Base-by-base conservation (phyloP, 169 alveolate genomes). In the Besnoitia besnoiti region DNA sequence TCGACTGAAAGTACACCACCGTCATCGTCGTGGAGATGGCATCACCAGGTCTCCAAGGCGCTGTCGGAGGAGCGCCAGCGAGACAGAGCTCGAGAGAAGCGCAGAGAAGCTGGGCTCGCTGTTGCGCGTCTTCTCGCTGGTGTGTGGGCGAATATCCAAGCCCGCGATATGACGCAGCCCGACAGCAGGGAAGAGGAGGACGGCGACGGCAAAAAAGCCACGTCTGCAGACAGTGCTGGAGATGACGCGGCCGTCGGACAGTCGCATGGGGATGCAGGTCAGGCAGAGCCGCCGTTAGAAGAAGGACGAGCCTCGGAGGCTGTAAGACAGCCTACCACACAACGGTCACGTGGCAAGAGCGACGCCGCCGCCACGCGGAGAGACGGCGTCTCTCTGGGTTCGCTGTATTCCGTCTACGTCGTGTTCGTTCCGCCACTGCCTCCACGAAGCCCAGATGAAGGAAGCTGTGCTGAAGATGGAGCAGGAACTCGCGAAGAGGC, bases 401-500 rank as follows among this genome's bases (percentile, higher is more conserved):
- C 87, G 35, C 59, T 77, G 16, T 77, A 77, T 42, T 40, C 87
- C 40, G 39, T 37, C 87, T 77, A 77, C 40, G 87, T 77, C 8
- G 87, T 77, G n/a, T 35, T 77, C 7, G 55, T 77, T 16, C 87
- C 87, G 19, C 55, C 87, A 0, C 3, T 21, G 16, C 61, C 40
- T 19, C 59, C 59, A 30, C 44, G 14, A 21, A 27, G 10, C 5
- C 47, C 12, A 30, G 59, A 39, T 4, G 61, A 21, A 40, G 59
- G 21, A 3, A 55, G 50, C 4, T 51, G 19, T 42, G 50, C 49
- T 39, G 87, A 77, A 1, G 50, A 37, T 27, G 59, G 12, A 39
- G 33, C 16, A 3, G 27, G n/a, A 19, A 1, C 44, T 27, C 82
- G 24, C 44, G 46, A 21, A 8, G 82, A 73, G 12, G 44, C n/a